These are phyloP conservation scores for Phytophthora tubulina DNA, from an alignment of 352 stramenopile genomes.

Conservation along the genomic window DNA sequence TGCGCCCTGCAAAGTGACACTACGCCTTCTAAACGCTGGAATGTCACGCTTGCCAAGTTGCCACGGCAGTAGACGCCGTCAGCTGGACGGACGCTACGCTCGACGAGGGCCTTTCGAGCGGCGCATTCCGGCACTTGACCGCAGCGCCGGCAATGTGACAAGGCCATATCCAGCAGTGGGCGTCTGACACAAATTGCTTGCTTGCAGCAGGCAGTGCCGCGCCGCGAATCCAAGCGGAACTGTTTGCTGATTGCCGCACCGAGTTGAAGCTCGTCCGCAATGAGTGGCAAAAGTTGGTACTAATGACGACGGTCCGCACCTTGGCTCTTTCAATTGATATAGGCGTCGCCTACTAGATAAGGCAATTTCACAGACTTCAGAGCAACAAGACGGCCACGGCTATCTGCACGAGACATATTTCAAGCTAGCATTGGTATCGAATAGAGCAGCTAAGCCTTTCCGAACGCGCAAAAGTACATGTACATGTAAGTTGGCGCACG, in stretches of 20 bases:
- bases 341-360: too few relatives aligned
- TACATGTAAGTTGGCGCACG: too few relatives aligned
- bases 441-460: too few relatives aligned
- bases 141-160: constrained; percentile 5
- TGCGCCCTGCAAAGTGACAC: too few relatives aligned
- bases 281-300: neutral
- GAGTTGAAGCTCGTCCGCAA: constrained; percentile 9
- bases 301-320: neutral
- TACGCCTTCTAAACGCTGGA: neutral
- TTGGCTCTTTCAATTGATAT: too few relatives aligned
- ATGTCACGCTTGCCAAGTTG: neutral
- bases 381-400: too few relatives aligned
- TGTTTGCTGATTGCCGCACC: constrained; percentile 7
- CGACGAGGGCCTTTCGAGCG: neutral
- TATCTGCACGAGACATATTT: too few relatives aligned
- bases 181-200: neutral
- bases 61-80: neutral
- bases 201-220: neutral
- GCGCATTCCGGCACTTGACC: neutral
- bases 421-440: too few relatives aligned
- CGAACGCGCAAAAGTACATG: too few relatives aligned
- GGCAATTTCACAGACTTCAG: too few relatives aligned
- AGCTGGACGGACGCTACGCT: too few relatives aligned
- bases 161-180: neutral
- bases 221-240: too few relatives aligned